Evolutionary conservation across 805 yeast genomes (phyloP).

Genomic region (Dipodascus geniculatus): DNA sequence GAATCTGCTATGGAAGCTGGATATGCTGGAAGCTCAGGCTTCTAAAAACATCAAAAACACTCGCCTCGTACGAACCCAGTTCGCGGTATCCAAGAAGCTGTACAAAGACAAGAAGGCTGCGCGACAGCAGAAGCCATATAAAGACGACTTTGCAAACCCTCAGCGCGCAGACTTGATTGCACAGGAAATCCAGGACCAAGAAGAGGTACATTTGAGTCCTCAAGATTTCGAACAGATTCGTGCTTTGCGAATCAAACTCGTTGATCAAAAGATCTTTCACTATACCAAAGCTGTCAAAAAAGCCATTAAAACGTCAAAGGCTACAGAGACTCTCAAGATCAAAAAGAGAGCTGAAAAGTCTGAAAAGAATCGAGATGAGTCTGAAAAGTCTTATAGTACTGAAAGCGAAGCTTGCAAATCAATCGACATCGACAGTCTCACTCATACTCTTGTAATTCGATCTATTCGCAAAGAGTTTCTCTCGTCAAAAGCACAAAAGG

Average conservation of each 20-base stretch:
- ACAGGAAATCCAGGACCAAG: conserved; percentile 3
- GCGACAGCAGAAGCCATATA: background rate
- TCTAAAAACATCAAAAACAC: conserved; percentile 15
- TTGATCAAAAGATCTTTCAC: conserved; percentile 23
- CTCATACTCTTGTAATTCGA: conserved; percentile 9
- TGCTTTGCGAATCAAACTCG: conserved; percentile 18
- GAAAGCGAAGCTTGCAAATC: conserved; percentile 14
- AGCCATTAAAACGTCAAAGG: conserved; percentile 22
- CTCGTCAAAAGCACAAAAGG: conserved; percentile 6
- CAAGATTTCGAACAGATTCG: conserved; percentile 9
- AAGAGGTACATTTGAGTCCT: background rate
- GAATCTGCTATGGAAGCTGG: conserved; percentile 27
- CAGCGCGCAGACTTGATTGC: background rate
- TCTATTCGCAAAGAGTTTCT: conserved; percentile 12
- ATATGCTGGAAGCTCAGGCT: conserved; percentile 25
- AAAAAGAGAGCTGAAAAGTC: conserved; percentile 18
- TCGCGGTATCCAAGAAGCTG: conserved; percentile 17
- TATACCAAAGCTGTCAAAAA: conserved; percentile 19
- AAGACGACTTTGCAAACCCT: conserved; percentile 9
- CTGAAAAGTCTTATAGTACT: conserved; percentile 9
- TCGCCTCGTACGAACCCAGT: conserved; percentile 22
- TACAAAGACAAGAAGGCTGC: conserved; percentile 7
- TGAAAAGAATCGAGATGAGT: conserved; percentile 8
- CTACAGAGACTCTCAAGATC: conserved; percentile 22
- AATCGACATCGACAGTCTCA: conserved; percentile 13